Base-by-base conservation (phyloP, 176 grass and related monocot genomes). In the Oryza brachyantha region DNA sequence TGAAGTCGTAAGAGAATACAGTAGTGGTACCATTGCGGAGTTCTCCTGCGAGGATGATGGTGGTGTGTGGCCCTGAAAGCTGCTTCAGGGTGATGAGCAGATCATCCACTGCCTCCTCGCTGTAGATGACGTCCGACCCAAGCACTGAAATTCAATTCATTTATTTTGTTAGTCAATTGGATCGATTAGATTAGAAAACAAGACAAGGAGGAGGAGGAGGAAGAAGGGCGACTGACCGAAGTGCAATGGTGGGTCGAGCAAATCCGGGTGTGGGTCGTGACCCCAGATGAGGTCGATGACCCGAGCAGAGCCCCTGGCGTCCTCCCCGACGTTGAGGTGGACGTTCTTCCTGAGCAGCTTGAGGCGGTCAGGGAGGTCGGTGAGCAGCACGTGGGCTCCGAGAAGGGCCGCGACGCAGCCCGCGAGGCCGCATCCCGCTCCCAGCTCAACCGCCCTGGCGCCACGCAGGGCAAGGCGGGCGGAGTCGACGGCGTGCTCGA, bases 51-150 rank as follows among this genome's bases (percentile, higher is more conserved):
- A 98, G 80, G 13, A 98, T 78, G 45, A 98, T 83, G 11, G 96
- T 91, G 28, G 96, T 94, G 60, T 87, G 66, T 4, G 41, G 59
- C 13, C 83, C 87, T 39, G 87, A 85, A 24, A 98, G 84, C 1
- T 89, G 85, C 17, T 75, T 79, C 24, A 98, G 76, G 24, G 92
- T 98, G 7, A 45, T 29, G 27, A 91, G 75, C 68, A 94, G 81
- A 78, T 94, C 95, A 65, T 87, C 74, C 0, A 98, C 87, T 10
- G 83, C 95, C 66, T 81, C 87, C 89, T 98, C 92, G 25, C 84
- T 92, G 84, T 98, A 94, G 17, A 98, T 84, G 27, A 98, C 85
- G n/a, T 98, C 92, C 1, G 87, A 98, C 62, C 95, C 95, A n/a
- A 98, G 79, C 72, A 98, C 83, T 97, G 64, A 68, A 83, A 76